Evolutionary conservation across 306 rosid species (phyloP).

Genomic region (Fragaria ananassa): DNA sequence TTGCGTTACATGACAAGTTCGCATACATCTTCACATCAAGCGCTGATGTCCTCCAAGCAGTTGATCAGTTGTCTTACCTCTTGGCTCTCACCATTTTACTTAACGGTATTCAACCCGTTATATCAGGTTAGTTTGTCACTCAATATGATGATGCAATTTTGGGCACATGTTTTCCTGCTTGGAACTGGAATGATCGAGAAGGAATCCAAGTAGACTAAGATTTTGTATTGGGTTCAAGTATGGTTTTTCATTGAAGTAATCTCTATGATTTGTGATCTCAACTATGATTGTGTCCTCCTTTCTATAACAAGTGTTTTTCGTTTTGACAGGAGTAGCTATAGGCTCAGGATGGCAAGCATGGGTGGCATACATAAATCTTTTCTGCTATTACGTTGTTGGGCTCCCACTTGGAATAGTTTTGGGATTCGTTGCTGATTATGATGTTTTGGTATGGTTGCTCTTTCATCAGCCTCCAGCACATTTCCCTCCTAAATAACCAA

Average conservation of each 20-base stretch:
- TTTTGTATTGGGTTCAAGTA: no score
- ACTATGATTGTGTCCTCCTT: no score
- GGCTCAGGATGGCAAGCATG: slow-evolving; percentile 31
- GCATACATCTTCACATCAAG: slow-evolving; percentile 61
- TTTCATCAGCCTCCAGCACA: not conserved
- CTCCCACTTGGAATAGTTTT: slow-evolving; percentile 20
- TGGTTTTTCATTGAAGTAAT: no score
- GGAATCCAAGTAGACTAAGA: no score
- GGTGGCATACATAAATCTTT: slow-evolving; percentile 28
- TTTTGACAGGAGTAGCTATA: not conserved
- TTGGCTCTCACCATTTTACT: slow-evolving; percentile 55
- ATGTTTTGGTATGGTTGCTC: slow-evolving; percentile 5
- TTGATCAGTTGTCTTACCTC: slow-evolving; percentile 41
- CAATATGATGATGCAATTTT: no score
- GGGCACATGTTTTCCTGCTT: no score
- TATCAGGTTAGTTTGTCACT: slow-evolving; percentile 44
- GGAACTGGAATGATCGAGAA: no score
- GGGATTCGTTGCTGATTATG: slow-evolving; percentile 10
- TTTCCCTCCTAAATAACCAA: not conserved
- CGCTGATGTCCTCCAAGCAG: slow-evolving; percentile 39
- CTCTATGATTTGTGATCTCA: no score
- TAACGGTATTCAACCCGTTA: slow-evolving; percentile 62
- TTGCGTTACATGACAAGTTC: slow-evolving; percentile 39
- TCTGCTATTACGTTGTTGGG: slow-evolving; percentile 27
- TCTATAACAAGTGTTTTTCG: no score